phyloP scores from a whole-genome alignment of 257 asterid genomes.

The Asclepias syriaca region DNA sequence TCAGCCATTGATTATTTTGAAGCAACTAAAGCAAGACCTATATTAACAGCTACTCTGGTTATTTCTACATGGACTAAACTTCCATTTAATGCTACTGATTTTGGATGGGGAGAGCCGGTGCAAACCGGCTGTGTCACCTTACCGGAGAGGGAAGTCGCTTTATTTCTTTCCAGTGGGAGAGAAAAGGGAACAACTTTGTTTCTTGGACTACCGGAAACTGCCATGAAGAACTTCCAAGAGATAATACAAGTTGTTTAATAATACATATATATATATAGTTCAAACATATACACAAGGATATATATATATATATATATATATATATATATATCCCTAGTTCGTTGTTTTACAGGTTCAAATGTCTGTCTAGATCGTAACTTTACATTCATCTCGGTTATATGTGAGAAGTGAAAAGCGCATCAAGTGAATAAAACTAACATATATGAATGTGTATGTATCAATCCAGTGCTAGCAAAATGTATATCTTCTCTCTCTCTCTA shows the following conservation, averaged over 20 bases:
- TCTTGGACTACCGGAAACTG: conserved; percentile 20
- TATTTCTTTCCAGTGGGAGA: conserved; percentile 16
- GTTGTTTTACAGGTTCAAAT: background rate
- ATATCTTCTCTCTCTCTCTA: background rate
- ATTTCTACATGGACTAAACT: conserved; percentile 20
- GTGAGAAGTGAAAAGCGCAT: background rate
- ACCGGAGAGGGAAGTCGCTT: conserved; percentile 18
- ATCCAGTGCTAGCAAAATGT: background rate
- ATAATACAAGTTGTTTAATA: conserved; percentile 10
- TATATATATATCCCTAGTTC: background rate
- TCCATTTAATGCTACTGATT: conserved; percentile 17
- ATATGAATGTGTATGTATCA: background rate
- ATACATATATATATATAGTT: background rate
- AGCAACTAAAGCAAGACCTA: conserved; percentile 22
- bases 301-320: background rate
- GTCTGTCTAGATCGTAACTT: background rate
- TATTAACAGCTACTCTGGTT: conserved; percentile 12
- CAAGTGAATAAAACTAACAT: background rate
- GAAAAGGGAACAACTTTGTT: conserved; percentile 16
- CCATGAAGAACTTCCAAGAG: conserved; percentile 21
- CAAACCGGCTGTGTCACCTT: conserved; percentile 17
- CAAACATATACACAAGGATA: background rate
- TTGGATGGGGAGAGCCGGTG: conserved; percentile 23
- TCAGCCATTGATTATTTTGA: conserved; percentile 23
- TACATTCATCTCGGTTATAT: background rate